Evolutionary conservation across 2,329 filamentous ascomycete species (phyloP), one percentile per base, ranked within the genome.

Genomic region (Sclerotinia glacialis): DNA sequence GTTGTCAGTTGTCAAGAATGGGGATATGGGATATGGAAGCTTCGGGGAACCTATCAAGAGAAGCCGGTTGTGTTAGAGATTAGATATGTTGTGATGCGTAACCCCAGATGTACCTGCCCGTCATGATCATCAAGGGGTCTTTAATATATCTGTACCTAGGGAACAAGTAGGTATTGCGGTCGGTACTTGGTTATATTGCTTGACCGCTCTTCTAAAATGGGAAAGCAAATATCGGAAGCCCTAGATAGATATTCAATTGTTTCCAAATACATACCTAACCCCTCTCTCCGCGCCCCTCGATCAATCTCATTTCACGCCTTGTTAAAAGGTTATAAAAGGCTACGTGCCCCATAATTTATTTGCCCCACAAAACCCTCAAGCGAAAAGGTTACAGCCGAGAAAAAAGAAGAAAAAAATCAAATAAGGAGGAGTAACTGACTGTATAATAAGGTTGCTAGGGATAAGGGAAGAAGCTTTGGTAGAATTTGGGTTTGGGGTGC

Each of bases 91-190:
- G 42, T 37, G 16, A 55, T 23, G 37, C 49, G 60, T 44, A 44
- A 53, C 60, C 60, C 31, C 49, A 52, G 37, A 64, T 64, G 60
- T 54, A 55, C n/a, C 47, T 54, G 54, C 28, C 60, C 60, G 60
- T 44, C 60, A 54, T 34, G 47, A 60, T 47, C 26, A 64, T 55
- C 60, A 64, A 46, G 60, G 60, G 60, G 60, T 64, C 49, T 28
- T 44, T 40, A 16, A 21, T 47, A 5, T 46, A 18, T 47, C 26
- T 59, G 42, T 47, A 59, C 28, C 37, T 28, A n/a, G 54, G 54
- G 54, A 44, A 56, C 37, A 44, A 21, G 23, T 21, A 8, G 23
- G 34, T 12, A 37, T 11, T 37, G 34, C 9, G 34, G 34, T 37
- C 28, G 28, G 28, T n/a, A n/a, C n/a, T n/a, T n/a, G n/a, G n/a